phyloP scores from a whole-genome alignment of 1,284 basidiomycete genomes.

The Cryptococcus neoformans region DNA sequence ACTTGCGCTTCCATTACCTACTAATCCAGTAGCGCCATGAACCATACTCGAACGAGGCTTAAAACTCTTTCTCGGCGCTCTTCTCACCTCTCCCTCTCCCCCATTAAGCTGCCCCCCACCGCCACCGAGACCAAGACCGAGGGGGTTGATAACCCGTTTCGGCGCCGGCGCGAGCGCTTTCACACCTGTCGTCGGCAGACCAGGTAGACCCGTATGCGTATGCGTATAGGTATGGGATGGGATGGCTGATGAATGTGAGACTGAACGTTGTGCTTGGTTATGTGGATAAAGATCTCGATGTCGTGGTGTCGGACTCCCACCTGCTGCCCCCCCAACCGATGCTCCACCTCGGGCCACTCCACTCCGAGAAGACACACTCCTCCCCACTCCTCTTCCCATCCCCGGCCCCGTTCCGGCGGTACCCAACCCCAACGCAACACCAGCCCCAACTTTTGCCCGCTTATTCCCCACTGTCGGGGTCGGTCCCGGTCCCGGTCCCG shows the following conservation, averaged over 20 bases:
- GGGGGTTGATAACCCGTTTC: neutral
- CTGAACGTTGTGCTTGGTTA: neutral
- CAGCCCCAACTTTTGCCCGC: neutral
- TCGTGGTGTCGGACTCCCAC: constrained; percentile 6
- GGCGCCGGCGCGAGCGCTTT: neutral
- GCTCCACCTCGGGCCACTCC: neutral
- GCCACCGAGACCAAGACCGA: no score
- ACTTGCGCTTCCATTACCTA: no score
- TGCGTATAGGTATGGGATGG: neutral
- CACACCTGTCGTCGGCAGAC: no score
- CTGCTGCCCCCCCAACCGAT: no score
- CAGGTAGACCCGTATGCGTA: neutral
- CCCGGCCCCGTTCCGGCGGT: no score
- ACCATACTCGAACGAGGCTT: constrained; percentile 26
- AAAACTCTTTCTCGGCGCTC: constrained; percentile 62
- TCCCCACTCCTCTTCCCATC: neutral
- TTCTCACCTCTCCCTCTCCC: constrained; percentile 55
- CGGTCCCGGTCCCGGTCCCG: neutral
- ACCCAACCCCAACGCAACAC: neutral
- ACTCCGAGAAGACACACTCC: constrained; percentile 1
- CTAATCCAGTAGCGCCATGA: neutral
- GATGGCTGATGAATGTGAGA: constrained; percentile 4
- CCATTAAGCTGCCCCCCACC: constrained; percentile 44
- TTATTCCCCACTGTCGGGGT: neutral
- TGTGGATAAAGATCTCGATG: constrained; percentile 3